Base-by-base conservation (phyloP, 2,329 filamentous ascomycete genomes). In the Pseudogymnoascus sp. region DNA sequence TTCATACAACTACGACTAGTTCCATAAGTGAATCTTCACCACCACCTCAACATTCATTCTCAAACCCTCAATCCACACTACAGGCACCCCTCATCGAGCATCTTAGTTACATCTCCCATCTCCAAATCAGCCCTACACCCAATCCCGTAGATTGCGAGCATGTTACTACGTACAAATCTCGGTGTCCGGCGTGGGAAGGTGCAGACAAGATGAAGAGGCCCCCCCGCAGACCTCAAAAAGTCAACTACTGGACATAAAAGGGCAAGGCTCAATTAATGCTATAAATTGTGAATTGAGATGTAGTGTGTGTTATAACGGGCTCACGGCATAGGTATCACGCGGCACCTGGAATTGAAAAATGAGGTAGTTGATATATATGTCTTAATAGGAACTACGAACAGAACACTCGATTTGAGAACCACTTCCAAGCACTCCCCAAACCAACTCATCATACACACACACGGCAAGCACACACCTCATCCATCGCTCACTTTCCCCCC, bases 401-500 rank as follows among this genome's bases (percentile, higher is more conserved):
- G 24, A 31, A 53, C 24, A 53, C 47, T 53, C 47, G n/a, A 53
- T 53, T 11, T 53, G 14, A 53, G 47, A 53, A 53, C 14, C 24
- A 29, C 24, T 16, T 53, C 14, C 47, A 31, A 5, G 7, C 47
- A 11, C 26, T 10, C 47, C 47, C 29, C 47, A 53, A n/a, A 14
- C 47, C 2, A 53, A 26, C 19, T 13, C 47, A 53, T 53, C 24
- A 53, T 31, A 63, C 40, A 62, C 62, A 56, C 42, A 38, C 37
- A 35, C 21, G 24, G 1, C 19, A 6, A 47, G 6, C 6, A 29
- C 44, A 50, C 13, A 11, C 42, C 26, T 26, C 21, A 14, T 8
- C 6, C 14, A 24, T 77, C 26, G 2, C 7, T 37, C 8, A 60
- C 5, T 60, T 35, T 47, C 90, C 89, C 65, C 90, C 91, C 0